Percentiles rank a stretch among this genome's conserved stretches.
Conservation (phyloP, 2,329 filamentous ascomycete genomes). For the Xylogone sp. region DNA sequence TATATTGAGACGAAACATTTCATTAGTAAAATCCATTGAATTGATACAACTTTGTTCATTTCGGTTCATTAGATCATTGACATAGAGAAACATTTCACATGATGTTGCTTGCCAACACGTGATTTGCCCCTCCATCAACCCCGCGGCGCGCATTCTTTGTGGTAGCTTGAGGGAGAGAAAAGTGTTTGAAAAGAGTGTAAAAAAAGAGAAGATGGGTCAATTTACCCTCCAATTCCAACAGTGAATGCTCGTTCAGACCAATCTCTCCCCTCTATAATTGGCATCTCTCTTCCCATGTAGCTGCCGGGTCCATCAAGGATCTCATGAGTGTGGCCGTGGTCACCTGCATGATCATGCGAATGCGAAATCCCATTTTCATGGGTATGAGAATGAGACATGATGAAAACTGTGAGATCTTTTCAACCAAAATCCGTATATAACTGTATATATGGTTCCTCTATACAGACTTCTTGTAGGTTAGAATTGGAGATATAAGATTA, state of each 20-base stretch:
- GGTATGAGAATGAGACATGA: slow-evolving; percentile 42
- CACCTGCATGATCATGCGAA: slow-evolving; percentile 47
- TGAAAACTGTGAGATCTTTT: too few relatives aligned
- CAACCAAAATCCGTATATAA: neutral
- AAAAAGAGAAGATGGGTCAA: slow-evolving; percentile 2
- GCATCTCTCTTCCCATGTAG: slow-evolving; percentile 87
- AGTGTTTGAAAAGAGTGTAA: slow-evolving; percentile 1
- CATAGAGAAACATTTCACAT: neutral
- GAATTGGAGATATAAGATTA: too few relatives aligned
- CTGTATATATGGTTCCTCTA: too few relatives aligned
- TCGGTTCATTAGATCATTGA: too few relatives aligned
- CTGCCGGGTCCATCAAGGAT: slow-evolving; percentile 92
- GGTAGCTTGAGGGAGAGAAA: too few relatives aligned
- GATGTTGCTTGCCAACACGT: slow-evolving; percentile 6
- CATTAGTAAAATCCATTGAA: too few relatives aligned
- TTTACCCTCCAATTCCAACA: slow-evolving; percentile 92
- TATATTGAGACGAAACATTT: too few relatives aligned
- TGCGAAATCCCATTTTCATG: slow-evolving; percentile 57
- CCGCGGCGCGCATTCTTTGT: neutral
- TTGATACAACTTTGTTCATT: too few relatives aligned
- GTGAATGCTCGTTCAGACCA: slow-evolving; percentile 92
- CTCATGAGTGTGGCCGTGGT: slow-evolving; percentile 94
- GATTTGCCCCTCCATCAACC: slow-evolving; percentile 10
- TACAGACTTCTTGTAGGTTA: too few relatives aligned
- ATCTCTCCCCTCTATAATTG: slow-evolving; percentile 80